phyloP scores from a whole-genome alignment of 2,329 filamentous ascomycete species.

The Penicillium sp. region DNA sequence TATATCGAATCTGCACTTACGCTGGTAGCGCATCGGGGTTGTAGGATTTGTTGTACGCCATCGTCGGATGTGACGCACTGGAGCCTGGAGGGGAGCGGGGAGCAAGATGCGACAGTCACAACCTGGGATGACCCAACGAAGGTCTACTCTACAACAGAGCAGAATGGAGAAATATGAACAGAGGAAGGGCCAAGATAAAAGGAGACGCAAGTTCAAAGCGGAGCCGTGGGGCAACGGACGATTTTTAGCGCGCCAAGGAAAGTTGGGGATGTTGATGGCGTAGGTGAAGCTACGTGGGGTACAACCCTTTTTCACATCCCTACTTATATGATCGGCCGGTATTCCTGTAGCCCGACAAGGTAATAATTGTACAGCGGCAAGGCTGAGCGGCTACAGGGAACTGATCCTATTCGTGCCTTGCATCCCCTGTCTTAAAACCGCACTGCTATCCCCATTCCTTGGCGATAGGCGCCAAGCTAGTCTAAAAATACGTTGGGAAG shows the following conservation, averaged over 20 bases:
- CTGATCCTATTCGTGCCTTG: not conserved
- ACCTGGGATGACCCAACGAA: not conserved
- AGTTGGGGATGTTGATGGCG: not conserved
- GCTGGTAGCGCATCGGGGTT: constrained; percentile 94
- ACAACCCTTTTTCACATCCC: not conserved
- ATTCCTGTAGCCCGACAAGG: not conserved
- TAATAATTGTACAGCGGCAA: too few species aligned
- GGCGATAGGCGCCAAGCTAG: not conserved
- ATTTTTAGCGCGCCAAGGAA: constrained; percentile 22
- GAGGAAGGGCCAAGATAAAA: constrained; percentile 3
- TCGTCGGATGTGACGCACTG: constrained; percentile 44
- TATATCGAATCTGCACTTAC: constrained; percentile 50
- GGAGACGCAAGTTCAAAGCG: constrained; percentile 17
- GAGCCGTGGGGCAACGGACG: constrained; percentile 24
- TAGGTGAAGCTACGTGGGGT: not conserved
- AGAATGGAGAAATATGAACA: constrained; percentile 1
- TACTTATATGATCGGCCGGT: not conserved
- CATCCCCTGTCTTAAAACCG: not conserved
- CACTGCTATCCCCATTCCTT: not conserved
- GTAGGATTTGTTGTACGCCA: constrained; percentile 92
- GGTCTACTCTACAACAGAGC: not conserved
- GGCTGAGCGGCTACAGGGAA: not conserved
- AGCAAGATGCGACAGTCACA: constrained; percentile 4
- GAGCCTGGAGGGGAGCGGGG: not conserved
- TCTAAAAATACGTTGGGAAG: not conserved